Conservation (phyloP, 371 early-diverging fungal species). For the Apophysomyces elegans region DNA sequence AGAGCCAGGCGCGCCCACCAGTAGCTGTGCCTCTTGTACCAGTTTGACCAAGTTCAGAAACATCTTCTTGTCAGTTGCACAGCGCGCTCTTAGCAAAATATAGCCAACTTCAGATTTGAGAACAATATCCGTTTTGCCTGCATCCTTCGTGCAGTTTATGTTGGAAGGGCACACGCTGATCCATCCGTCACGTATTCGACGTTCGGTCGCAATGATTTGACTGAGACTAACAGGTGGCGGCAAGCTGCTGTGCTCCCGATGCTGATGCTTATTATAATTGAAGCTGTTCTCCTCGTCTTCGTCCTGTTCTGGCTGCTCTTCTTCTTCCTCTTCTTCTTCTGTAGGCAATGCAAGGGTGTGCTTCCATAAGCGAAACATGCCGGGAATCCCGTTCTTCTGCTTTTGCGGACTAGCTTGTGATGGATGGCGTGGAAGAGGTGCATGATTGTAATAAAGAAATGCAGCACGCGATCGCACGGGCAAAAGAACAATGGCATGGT, state of each 20-base stretch:
- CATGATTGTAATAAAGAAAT: conserved; percentile 36
- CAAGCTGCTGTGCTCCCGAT: not conserved
- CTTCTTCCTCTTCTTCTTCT: not conserved
- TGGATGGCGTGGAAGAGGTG: conserved; percentile 20
- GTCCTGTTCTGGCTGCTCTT: not conserved
- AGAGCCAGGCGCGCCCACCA: too few relatives aligned
- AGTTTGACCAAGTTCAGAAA: conserved; percentile 28
- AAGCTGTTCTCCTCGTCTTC: not conserved
- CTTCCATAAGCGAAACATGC: conserved; percentile 28
- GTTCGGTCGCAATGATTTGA: not conserved
- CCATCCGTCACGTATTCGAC: conserved; percentile 17
- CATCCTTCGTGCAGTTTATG: conserved; percentile 11
- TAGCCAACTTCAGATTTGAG: conserved; percentile 12
- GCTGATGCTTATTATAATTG: not conserved
- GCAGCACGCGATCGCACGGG: conserved; percentile 34
- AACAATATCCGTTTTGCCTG: conserved; percentile 14
- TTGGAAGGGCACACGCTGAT: conserved; percentile 25
- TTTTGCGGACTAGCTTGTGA: not conserved
- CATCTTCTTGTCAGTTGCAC: conserved; percentile 22
- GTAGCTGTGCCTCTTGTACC: not conserved
- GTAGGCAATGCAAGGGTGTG: conserved; percentile 16
- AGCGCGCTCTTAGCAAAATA: conserved; percentile 19
- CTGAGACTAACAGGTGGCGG: not conserved
- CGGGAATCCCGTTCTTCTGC: conserved; percentile 14
- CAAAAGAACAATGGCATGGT: conserved; percentile 31